These are phyloP conservation scores for Croton setiger DNA, from an alignment of 441 rosid species.

Conservation along the genomic window DNA sequence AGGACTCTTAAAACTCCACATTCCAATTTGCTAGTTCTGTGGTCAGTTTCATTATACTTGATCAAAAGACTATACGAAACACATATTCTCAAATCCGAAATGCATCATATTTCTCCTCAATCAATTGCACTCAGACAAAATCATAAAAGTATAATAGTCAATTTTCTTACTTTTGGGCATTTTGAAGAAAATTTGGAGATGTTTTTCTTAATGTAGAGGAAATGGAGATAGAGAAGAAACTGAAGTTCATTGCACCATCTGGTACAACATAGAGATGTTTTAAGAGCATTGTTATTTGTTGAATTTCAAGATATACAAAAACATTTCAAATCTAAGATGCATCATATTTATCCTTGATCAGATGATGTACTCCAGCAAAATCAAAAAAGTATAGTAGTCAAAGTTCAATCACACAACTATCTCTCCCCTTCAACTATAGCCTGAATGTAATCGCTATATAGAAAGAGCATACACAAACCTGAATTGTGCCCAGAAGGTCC, in stretches of 20 bases:
- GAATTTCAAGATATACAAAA: background rate
- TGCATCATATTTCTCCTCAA: background rate
- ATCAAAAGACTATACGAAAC: background rate
- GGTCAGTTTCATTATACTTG: no score
- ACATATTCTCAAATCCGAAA: background rate
- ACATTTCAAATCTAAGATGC: background rate
- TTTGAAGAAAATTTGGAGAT: background rate
- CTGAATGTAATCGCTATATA: background rate
- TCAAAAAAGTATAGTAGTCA: slow-evolving; percentile 1
- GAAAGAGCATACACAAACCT: slow-evolving; percentile 40
- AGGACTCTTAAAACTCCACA: no score
- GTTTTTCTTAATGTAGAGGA: background rate
- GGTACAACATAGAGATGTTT: background rate
- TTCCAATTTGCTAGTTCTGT: no score
- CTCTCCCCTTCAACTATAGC: slow-evolving; percentile 10
- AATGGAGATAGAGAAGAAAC: background rate
- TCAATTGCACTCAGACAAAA: background rate
- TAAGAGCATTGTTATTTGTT: background rate
- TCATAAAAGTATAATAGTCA: slow-evolving; percentile 1
- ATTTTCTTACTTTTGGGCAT: background rate
- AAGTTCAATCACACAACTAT: slow-evolving; percentile 2
- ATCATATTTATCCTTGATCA: background rate
- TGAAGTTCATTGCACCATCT: background rate
- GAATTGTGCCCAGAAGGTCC: slow-evolving; percentile 74
- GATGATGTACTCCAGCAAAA: background rate